Base-by-base conservation (phyloP, 768 basidiomycete species). In the Baorangia bicolor region DNA sequence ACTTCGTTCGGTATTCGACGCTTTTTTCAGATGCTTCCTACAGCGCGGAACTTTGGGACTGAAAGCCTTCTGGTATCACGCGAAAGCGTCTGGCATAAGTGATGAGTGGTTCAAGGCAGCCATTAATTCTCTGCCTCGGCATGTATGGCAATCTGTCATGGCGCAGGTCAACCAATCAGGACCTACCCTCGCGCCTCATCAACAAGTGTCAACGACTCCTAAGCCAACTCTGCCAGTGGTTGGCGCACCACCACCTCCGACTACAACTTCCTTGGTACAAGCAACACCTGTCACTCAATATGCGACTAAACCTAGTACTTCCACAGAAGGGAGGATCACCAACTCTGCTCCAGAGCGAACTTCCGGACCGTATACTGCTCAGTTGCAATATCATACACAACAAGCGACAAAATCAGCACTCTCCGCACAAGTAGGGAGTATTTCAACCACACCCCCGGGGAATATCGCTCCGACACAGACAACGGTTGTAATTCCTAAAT, bases 341-440 rank as follows among this genome's bases (percentile, higher is more conserved):
- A 33, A 38, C n/a, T 30, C 44, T 23, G 31, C 49, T 16, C 31
- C 56, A 34, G 40, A 10, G 42, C 58, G 49, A 40, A 20, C 10
- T 16, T 39, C 42, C 21, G 40, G 20, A 23, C 14, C 28, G 8
- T 63, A 69, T 20, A 21, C 52, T 46, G 46, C 49, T 45, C 58
- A 67, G 27, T 12, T 60, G 23, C 65, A 58, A 47, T 68, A 59
- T 43, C 68, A 68, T 46, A 58, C 68, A 30, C 53, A 54, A 25
- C 68, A 59, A 6, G 58, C 59, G 7, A 55, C 56, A 16, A 57
- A 48, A 43, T 49, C 58, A 21, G 38, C 34, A 25, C 18, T 57
- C n/a, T 28, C 53, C 11, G 25, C 49, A 18, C 60, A 59, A 55
- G 47, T 8, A 9, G 28, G 56, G 13, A 21, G 28, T 30, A 42